phyloP scores from a whole-genome alignment of 371 early-diverging fungal species.

The Rhizopus stolonifer region DNA sequence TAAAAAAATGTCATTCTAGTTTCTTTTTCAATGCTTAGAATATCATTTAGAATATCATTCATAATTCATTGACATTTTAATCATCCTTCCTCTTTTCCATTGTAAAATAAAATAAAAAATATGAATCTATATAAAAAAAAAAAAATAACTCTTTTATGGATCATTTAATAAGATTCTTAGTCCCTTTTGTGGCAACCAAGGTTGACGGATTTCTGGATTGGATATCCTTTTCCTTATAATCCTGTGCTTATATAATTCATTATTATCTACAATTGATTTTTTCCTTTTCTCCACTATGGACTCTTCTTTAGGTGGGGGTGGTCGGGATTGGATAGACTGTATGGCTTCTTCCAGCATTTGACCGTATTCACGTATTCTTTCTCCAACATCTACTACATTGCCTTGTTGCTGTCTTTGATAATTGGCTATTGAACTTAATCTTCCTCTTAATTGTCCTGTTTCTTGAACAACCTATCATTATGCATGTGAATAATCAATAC shows the following conservation, averaged over 20 bases:
- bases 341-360: constrained; percentile 58
- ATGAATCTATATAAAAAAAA: constrained; percentile 2
- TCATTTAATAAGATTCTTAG: constrained; percentile 33
- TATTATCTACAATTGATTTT: constrained; percentile 6
- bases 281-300: constrained; percentile 1
- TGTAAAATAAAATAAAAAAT: constrained; percentile 1
- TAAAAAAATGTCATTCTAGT: too few relatives aligned
- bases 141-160: constrained; percentile 7
- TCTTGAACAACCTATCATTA: constrained; percentile 55
- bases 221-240: constrained; percentile 43
- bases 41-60: neutral
- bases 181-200: constrained; percentile 36
- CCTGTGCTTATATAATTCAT: constrained; percentile 38
- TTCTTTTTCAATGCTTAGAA: neutral
- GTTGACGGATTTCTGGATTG: constrained; percentile 23
- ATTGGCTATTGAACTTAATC: constrained; percentile 48
- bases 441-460: constrained; percentile 49
- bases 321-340: constrained; percentile 19
- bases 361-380: constrained; percentile 55
- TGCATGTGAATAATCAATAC: too few relatives aligned
- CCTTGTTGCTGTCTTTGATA: constrained; percentile 53
- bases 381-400: constrained; percentile 50
- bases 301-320: neutral
- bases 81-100: neutral
- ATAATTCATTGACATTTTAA: neutral